Base-by-base conservation (phyloP, 1,284 basidiomycete genomes). In the Megacollybia platyphylla region DNA sequence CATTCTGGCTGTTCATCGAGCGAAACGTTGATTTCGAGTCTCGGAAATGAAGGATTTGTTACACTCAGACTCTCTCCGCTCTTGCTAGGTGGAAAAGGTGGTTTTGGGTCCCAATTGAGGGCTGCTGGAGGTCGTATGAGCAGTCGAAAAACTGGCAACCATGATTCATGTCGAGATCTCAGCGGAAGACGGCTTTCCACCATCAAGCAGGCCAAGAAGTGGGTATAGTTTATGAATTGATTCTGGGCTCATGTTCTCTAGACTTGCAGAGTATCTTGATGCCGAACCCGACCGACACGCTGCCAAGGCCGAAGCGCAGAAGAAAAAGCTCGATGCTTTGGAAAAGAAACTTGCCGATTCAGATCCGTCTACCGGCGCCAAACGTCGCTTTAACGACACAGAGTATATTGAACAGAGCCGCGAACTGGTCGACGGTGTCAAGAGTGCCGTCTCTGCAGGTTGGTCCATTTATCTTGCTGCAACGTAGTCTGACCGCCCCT, bases 61-160 rank as follows among this genome's bases (percentile, higher is more conserved):
- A 70, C 70, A 2, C 61, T 88, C 4, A 71, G 84, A 0, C 64
- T 88, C n/a, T 63, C 71, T 1, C 82, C 84, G 0, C 67, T 82
- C 27, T 58, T 94, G 7, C 70, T 71, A 7, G 94, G 94, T 47
- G 96, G 96, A 39, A 98, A 98, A 63, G 94, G 96, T 56, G 94
- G 94, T 41, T 98, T 99, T 57, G 94, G 96, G 6, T 87, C 86
- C 18, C 92, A 97, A 69, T 72, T 99, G 49, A 79, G 94, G 57
- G 94, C 96, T 0, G 92, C 93, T 15, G 94, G 94, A 51, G 94
- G 94, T 7, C 79, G 93, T 35, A 99, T 99, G 96, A 91, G 87
- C 54, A 87, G 84, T 51, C 83, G 91, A 66, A 94, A 93, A 71
- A 89, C 87, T 31, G 88, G 72, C 56, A 97, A 97, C 64, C 92